phyloP scores from a whole-genome alignment of 768 basidiomycete genomes.

The Lactarius akahatsu region DNA sequence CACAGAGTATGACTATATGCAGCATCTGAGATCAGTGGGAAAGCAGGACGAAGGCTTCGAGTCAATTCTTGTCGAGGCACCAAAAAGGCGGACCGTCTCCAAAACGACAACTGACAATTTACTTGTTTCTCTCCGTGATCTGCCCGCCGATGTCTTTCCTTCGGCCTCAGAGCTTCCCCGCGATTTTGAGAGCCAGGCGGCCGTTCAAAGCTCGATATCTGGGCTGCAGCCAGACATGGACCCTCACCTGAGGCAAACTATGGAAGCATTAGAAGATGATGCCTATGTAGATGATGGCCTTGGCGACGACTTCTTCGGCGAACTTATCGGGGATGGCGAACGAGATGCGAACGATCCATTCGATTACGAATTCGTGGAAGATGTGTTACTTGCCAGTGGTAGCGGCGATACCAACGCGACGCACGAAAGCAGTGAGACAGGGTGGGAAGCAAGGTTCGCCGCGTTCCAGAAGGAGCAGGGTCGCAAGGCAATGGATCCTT shows the following conservation, averaged over 20 bases:
- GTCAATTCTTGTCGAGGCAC: slow-evolving; percentile 78
- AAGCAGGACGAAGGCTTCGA: slow-evolving; percentile 78
- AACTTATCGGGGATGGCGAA: slow-evolving; percentile 72
- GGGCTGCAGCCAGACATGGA: slow-evolving; percentile 97
- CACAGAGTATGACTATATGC: slow-evolving; percentile 97
- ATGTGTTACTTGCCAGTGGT: slow-evolving; percentile 41
- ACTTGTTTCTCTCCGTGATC: slow-evolving; percentile 48
- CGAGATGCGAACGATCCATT: slow-evolving; percentile 57
- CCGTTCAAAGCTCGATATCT: slow-evolving; percentile 75
- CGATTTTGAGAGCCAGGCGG: slow-evolving; percentile 73
- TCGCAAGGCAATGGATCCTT: slow-evolving; percentile 31
- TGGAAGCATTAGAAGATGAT: slow-evolving; percentile 95
- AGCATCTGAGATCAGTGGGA: slow-evolving; percentile 83
- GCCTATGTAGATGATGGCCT: slow-evolving; percentile 82
- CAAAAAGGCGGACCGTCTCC: slow-evolving; percentile 40
- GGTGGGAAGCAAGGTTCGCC: slow-evolving; percentile 81
- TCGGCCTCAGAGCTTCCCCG: slow-evolving; percentile 72
- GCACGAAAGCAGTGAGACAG: slow-evolving; percentile 38
- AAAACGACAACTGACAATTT: slow-evolving; percentile 43
- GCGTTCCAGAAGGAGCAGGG: slow-evolving; percentile 61
- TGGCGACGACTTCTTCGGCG: slow-evolving; percentile 74
- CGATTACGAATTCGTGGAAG: slow-evolving; percentile 67
- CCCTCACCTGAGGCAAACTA: slow-evolving; percentile 85
- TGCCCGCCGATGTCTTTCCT: slow-evolving; percentile 71
- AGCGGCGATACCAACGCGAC: slow-evolving; percentile 33